A percentile compares a stretch with the other conserved stretches of the same genome.
phyloP scores from a whole-genome alignment of 345 rosid genomes.

The Arabis alpina region DNA sequence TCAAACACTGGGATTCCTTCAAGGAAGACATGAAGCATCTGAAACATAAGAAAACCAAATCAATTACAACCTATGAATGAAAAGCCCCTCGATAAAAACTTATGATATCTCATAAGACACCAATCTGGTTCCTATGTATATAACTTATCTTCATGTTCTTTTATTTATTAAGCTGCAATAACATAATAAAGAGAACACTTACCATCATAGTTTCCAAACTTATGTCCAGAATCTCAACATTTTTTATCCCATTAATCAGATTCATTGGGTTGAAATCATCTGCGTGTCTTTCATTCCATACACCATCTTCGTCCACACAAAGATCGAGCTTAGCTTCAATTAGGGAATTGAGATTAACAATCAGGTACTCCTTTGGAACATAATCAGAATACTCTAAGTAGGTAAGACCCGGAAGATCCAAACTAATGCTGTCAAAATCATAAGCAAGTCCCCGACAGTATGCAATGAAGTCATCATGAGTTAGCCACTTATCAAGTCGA shows the following conservation, averaged over 20 bases:
- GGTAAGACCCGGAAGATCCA: not conserved
- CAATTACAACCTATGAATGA: no score
- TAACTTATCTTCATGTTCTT: no score
- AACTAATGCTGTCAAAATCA: not conserved
- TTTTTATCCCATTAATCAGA: not conserved
- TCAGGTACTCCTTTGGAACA: not conserved
- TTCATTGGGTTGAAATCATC: not conserved
- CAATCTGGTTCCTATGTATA: no score
- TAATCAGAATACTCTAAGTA: not conserved
- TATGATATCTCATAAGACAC: no score
- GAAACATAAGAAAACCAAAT: not conserved
- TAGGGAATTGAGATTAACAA: not conserved
- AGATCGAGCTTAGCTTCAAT: not conserved
- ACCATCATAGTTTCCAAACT: not conserved
- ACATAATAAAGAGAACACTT: not conserved
- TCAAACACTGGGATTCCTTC: not conserved
- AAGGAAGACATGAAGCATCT: not conserved
- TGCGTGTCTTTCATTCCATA: not conserved
- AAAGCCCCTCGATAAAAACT: no score
- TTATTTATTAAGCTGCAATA: no score
- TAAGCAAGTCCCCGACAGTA: not conserved
- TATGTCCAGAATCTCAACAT: not conserved
- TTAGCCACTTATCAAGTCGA: no score
- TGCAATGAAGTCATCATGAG: no score
- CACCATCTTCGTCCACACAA: no score